phyloP scores from a whole-genome alignment of 805 yeast genomes.

The Candida sithepensis region DNA sequence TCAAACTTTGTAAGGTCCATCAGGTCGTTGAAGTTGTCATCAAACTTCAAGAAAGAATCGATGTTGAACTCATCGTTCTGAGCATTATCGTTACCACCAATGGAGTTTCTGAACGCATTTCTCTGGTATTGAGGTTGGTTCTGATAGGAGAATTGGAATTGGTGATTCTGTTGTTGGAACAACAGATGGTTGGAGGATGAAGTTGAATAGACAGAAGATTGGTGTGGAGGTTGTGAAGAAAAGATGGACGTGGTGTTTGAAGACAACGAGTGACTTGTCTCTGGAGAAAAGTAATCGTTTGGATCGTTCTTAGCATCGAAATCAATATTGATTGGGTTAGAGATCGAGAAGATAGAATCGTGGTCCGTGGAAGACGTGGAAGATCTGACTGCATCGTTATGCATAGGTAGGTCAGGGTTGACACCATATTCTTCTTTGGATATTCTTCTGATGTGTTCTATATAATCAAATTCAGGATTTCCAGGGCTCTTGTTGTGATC shows the following conservation, averaged over 20 bases:
- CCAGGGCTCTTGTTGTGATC: slow-evolving; percentile 15
- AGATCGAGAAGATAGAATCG: slow-evolving; percentile 12
- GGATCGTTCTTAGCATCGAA: slow-evolving; percentile 14
- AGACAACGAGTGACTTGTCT: slow-evolving; percentile 24
- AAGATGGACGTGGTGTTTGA: slow-evolving; percentile 23
- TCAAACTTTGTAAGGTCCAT: slow-evolving; percentile 27
- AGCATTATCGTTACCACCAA: neutral
- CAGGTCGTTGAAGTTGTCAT: slow-evolving; percentile 25
- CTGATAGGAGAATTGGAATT: neutral
- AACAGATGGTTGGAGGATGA: slow-evolving; percentile 3
- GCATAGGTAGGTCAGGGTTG: slow-evolving; percentile 19
- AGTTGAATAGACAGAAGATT: slow-evolving; percentile 7
- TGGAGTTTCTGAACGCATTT: neutral
- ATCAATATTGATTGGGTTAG: slow-evolving; percentile 27
- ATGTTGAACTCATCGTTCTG: slow-evolving; percentile 27
- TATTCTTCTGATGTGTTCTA: slow-evolving; percentile 34
- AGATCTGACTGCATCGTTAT: slow-evolving; percentile 2
- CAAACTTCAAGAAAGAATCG: slow-evolving; percentile 31
- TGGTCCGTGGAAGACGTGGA: slow-evolving; percentile 11
- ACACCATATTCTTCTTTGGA: slow-evolving; percentile 33
- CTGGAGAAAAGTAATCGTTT: slow-evolving; percentile 24
- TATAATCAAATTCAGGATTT: slow-evolving; percentile 33
- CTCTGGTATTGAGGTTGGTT: slow-evolving; percentile 7
- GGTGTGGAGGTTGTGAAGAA: slow-evolving; percentile 8
- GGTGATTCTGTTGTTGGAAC: slow-evolving; percentile 3